Evolutionary conservation across 306 rosid genomes (phyloP), one percentile per base, ranked within the genome.

Genomic region (Gastrolobium villosum): DNA sequence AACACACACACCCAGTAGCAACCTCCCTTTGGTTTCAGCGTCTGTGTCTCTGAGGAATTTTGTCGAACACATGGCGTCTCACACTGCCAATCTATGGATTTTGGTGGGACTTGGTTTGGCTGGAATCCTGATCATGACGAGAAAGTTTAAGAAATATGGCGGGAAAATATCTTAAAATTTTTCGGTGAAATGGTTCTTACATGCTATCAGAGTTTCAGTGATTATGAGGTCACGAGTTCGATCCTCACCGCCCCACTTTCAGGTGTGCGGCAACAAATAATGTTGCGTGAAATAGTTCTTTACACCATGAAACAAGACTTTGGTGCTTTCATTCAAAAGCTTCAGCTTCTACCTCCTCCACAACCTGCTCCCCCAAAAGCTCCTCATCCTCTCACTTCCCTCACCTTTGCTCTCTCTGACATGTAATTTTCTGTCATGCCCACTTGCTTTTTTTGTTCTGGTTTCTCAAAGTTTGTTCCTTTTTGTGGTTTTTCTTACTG

Each of bases 311-410:
- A 82, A 79, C 85, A 87, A 35, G 99, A 96, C 69, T 96, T 93
- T 6, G 98, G 99, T 28, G 99, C 99, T 74, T 93, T 96, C 49
- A 39, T 93, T 34, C 68, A 80, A 44, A 89, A 82, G 84, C 81
- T 96, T 79, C 86, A 86, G 35, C 89, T 96, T 0, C 89, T 87
- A 64, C 99, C 99, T 81, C 99, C 98, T 13, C 97, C 98, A 0
- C 98, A 85, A 74, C 98, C 99, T 1, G 93, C 97, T 69, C 99
- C 99, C 31, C 98, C 99, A 9, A 96, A 90, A 78, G 99, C 99
- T 57, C 99, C 97, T 62, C 98, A 96, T 14, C 99, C 94, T 0
- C 98, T 96, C 69, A 85, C 97, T 45, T 85, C 85, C 9, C 94
- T 96, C 82, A 77, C 97, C 54, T 96, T 96, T 72, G 94, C 96